Evolutionary conservation across 352 stramenopile species (phyloP), one percentile per base, ranked within the genome.

Genomic region (Globisporangium splendens): DNA sequence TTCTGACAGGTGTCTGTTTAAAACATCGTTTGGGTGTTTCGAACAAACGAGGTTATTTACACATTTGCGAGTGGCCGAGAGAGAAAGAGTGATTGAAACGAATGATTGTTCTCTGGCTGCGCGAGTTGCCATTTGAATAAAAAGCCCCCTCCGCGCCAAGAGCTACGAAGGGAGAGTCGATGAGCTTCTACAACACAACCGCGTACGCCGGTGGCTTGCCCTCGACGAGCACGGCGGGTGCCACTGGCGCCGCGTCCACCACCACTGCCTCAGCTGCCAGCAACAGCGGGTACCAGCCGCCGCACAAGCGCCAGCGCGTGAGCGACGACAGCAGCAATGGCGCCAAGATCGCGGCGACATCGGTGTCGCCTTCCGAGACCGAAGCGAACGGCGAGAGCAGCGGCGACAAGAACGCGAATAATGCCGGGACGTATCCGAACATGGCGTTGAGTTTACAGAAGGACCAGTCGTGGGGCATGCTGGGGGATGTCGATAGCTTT

Each of bases 401-500:
- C 22, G 18, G 46, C 22, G 63, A 68, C 20, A 79, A 73, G 51
- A 73, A 47, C 12, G 38, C 46, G 12, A n/a, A 28, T 22, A 18
- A 48, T 21, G 39, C 39, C 2, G 21, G 31, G 20, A 47, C 59
- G 44, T 86, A 76, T 62, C 66, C 75, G 14, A 75, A 69, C 49
- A 75, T 88, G 68, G 59, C 68, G 50, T 60, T 88, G 39, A 88
- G 57, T 50, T 61, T 90, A 43, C 78, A 88, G 66, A 91, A 91
- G 54, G 81, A 91, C 22, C 65, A 75, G 41, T 86, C 75, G n/a
- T 91, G 81, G 81, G 74, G 62, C 47, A 86, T 89, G 67, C 61
- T 91, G 3, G 63, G 69, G n/a, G 77, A 89, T 35, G 77, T 85
- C 3, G 81, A 91, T 21, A 83, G 66, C 62, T 89, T 89, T 56